Percentiles rank a stretch among this genome's conserved stretches.
Conservation (phyloP, 75 land plant genomes). For the Pseudotsuga menziesii region DNA sequence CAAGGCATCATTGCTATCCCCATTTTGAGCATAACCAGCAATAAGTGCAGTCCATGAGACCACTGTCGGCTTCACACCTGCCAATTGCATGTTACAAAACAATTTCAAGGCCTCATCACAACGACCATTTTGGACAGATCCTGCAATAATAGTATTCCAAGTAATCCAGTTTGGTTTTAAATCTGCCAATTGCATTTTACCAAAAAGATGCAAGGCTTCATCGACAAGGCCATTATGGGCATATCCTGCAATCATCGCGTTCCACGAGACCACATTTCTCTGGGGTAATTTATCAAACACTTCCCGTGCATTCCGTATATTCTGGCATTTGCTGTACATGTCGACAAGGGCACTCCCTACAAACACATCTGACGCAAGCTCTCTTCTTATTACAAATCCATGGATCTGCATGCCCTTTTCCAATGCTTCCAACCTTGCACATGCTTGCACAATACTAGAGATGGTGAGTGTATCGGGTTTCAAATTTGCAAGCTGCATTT, state of each 20-base stretch:
- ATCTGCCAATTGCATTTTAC: slow-evolving; percentile 23
- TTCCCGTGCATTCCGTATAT: slow-evolving; percentile 26
- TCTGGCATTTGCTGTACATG: slow-evolving; percentile 46
- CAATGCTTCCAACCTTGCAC: slow-evolving; percentile 29
- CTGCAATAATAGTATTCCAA: slow-evolving; percentile 9
- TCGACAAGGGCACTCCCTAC: slow-evolving; percentile 46
- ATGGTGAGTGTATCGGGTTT: slow-evolving; percentile 31
- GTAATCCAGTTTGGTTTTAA: not conserved
- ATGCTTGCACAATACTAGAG: slow-evolving; percentile 37
- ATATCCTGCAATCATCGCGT: slow-evolving; percentile 38
- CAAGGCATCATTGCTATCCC: slow-evolving; percentile 15
- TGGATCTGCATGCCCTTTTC: slow-evolving; percentile 41
- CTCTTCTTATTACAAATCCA: slow-evolving; percentile 22
- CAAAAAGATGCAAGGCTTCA: slow-evolving; percentile 32
- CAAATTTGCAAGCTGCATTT: slow-evolving; percentile 32
- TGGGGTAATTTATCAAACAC: slow-evolving; percentile 26
- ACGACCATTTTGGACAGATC: not conserved
- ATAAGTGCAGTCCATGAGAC: slow-evolving; percentile 30
- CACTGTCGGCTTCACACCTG: slow-evolving; percentile 1
- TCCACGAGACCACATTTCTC: slow-evolving; percentile 50
- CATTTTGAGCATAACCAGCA: slow-evolving; percentile 17
- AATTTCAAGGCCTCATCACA: not conserved
- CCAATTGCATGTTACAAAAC: slow-evolving; percentile 5
- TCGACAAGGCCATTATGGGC: slow-evolving; percentile 31
- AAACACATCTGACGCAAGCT: slow-evolving; percentile 19